A percentile compares a stretch with the other conserved stretches of the same genome.
These are phyloP conservation scores for Psilocybe mexicana DNA, from an alignment of 1,284 basidiomycete species.

Conservation along the genomic window DNA sequence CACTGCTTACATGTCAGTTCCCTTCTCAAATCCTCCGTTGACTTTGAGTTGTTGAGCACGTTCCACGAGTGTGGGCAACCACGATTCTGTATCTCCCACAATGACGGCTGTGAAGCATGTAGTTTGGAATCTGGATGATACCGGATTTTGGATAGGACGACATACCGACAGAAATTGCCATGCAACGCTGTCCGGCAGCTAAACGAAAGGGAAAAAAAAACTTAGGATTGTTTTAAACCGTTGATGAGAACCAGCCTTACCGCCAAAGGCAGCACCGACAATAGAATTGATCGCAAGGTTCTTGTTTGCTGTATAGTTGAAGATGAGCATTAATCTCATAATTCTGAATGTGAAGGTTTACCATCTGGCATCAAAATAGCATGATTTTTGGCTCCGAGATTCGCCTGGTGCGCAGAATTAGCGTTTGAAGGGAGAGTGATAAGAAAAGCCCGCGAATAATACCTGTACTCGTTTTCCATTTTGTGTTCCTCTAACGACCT, in stretches of 20 bases:
- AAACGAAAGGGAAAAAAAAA: slow-evolving; percentile 24
- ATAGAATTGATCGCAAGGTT: slow-evolving; percentile 94
- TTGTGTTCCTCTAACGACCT: slow-evolving; percentile 61
- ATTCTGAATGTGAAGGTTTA: slow-evolving; percentile 32
- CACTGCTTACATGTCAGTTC: slow-evolving; percentile 76
- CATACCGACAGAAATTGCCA: slow-evolving; percentile 88
- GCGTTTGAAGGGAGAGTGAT: background rate
- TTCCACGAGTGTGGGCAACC: slow-evolving; percentile 88
- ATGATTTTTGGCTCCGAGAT: slow-evolving; percentile 97
- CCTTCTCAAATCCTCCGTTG: slow-evolving; percentile 88
- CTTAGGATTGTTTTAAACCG: background rate
- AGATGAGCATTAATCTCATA: background rate
- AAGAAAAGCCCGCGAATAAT: slow-evolving; percentile 8
- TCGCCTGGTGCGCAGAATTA: slow-evolving; percentile 53
- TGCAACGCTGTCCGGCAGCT: slow-evolving; percentile 97
- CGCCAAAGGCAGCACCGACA: slow-evolving; percentile 93
- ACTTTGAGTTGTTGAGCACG: slow-evolving; percentile 83
- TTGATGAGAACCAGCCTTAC: slow-evolving; percentile 36
- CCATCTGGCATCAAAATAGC: slow-evolving; percentile 94
- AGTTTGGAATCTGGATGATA: background rate
- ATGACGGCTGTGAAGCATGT: slow-evolving; percentile 56
- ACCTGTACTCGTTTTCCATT: slow-evolving; percentile 93
- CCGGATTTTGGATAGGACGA: background rate
- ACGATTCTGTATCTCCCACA: slow-evolving; percentile 81
- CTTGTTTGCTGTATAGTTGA: slow-evolving; percentile 72